Percentiles rank a stretch among this genome's conserved stretches.
Conservation (phyloP, 805 yeast genomes). For the Lipomyces starkeyi region DNA sequence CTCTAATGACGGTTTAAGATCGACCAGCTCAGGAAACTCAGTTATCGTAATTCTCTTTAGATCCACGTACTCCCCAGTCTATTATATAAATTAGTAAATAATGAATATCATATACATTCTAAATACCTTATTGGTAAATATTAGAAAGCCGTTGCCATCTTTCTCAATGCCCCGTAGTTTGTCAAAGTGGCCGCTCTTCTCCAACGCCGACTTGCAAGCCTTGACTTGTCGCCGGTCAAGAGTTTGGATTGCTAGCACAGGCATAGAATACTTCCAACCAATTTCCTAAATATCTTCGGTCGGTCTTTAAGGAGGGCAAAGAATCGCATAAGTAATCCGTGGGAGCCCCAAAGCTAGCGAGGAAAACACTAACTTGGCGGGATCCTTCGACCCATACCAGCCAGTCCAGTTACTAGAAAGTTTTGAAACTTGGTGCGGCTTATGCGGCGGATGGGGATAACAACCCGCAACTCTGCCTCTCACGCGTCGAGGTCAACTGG, state of each 20-base stretch:
- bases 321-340: background rate
- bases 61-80: background rate
- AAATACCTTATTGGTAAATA: constrained; percentile 26
- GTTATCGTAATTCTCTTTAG: background rate
- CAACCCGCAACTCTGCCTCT: background rate
- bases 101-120: background rate
- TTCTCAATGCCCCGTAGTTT: constrained; percentile 26
- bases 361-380: background rate
- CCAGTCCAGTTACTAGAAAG: too few relatives aligned
- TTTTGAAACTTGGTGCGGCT: background rate
- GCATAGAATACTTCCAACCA: constrained; percentile 15
- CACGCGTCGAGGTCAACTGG: background rate
- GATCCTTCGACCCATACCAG: too few relatives aligned
- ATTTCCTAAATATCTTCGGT: background rate
- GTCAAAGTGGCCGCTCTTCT: constrained; percentile 21
- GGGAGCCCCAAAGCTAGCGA: background rate
- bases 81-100: background rate
- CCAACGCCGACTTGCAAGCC: constrained; percentile 27
- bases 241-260: constrained; percentile 18
- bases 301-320: background rate
- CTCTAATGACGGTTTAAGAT: background rate
- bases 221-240: constrained; percentile 22
- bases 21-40: constrained; percentile 5
- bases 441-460: background rate
- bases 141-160: constrained; percentile 19